Percentiles rank a stretch among this genome's conserved stretches.
phyloP scores from a whole-genome alignment of 305 asterid genomes.

The Plantago coronopus region DNA sequence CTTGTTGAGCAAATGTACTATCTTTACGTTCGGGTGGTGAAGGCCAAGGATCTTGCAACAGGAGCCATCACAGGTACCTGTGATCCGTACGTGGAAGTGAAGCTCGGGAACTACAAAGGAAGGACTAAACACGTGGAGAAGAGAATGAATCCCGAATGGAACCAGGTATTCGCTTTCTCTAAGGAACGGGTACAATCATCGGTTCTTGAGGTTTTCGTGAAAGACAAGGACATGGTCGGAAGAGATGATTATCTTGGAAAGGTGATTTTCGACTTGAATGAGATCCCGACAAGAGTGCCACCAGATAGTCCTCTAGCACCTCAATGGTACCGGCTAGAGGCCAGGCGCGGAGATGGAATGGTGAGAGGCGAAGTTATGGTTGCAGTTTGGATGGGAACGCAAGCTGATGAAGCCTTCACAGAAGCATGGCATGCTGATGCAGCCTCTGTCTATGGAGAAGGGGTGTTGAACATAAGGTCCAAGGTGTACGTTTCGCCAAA shows the following conservation, averaged over 20 bases:
- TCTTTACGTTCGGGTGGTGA: conserved; percentile 51
- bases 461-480: conserved; percentile 40
- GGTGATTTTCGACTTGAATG: conserved; percentile 50
- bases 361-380: conserved; percentile 51
- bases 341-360: conserved; percentile 39
- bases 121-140: conserved; percentile 40
- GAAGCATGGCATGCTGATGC: conserved; percentile 67
- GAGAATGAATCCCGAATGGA: conserved; percentile 51
- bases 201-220: conserved; percentile 44
- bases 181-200: conserved; percentile 51
- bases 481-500: conserved; percentile 58
- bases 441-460: conserved; percentile 48
- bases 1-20: conserved; percentile 61
- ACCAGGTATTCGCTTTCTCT: conserved; percentile 54
- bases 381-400: conserved; percentile 66
- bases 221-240: conserved; percentile 42
- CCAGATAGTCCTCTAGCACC: conserved; percentile 66
- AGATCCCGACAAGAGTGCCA: conserved; percentile 53
- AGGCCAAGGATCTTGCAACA: conserved; percentile 52
- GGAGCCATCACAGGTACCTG: conserved; percentile 31
- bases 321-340: conserved; percentile 56
- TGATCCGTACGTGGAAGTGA: conserved; percentile 56
- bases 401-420: conserved; percentile 63
- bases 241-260: conserved; percentile 48
- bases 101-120: conserved; percentile 56